phyloP scores from a whole-genome alignment of 108 stramenopile genomes.

The Fistulifera pelliculosa region DNA sequence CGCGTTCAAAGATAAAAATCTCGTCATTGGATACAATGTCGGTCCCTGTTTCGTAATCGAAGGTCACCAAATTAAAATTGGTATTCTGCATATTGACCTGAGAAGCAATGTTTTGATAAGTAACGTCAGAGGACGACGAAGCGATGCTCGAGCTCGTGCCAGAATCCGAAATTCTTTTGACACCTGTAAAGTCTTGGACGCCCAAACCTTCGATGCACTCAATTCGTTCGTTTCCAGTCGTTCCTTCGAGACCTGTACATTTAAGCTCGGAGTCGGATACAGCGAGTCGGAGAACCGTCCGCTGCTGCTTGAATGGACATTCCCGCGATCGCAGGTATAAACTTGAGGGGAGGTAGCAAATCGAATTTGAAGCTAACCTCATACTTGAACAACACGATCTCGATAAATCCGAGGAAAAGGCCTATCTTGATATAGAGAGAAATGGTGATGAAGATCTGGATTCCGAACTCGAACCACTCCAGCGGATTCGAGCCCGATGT shows the following conservation, averaged over 20 bases:
- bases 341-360: not conserved
- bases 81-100: no score
- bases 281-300: not conserved
- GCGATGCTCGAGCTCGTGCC: no score
- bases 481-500: slow-evolving; percentile 10
- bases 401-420: slow-evolving; percentile 8
- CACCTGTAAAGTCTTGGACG: not conserved
- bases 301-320: not conserved
- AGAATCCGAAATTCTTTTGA: slow-evolving; percentile 2
- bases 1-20: not conserved
- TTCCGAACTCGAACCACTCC: slow-evolving; percentile 26
- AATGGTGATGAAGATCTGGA: not conserved
- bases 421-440: slow-evolving; percentile 10
- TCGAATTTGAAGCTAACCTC: not conserved
- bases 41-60: not conserved
- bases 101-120: no score
- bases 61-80: not conserved
- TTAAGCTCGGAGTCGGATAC: not conserved
- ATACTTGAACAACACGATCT: not conserved
- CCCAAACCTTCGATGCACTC: not conserved
- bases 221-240: not conserved
- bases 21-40: not conserved
- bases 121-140: no score
- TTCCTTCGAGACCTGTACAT: not conserved
- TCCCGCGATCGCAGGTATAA: not conserved